These are phyloP conservation scores for Orbilia javanica DNA, from an alignment of 2,329 filamentous ascomycete species.

Conservation along the genomic window DNA sequence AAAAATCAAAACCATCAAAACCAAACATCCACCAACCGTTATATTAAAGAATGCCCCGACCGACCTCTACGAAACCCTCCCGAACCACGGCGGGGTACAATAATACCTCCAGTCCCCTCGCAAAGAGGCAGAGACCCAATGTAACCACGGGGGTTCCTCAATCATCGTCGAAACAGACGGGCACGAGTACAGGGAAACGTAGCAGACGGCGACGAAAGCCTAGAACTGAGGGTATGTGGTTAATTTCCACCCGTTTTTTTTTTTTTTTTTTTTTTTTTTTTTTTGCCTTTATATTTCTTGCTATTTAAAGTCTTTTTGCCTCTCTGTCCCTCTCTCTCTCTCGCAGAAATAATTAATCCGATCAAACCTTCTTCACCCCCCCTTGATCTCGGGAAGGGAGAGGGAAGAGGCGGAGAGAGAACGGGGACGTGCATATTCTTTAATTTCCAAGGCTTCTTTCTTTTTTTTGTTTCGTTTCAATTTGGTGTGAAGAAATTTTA, in stretches of 20 bases:
- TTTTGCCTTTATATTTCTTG: too few relatives aligned
- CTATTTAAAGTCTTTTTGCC: constrained; percentile 1
- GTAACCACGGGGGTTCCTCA: not conserved
- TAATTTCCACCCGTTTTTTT: not conserved
- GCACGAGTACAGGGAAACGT: constrained; percentile 57
- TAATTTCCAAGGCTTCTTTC: constrained; percentile 21
- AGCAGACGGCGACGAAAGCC: constrained; percentile 60
- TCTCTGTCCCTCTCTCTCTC: too few relatives aligned
- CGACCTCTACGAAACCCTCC: constrained; percentile 27
- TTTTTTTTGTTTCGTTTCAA: not conserved
- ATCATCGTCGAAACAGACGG: constrained; percentile 30
- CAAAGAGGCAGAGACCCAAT: constrained; percentile 11
- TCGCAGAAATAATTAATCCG: not conserved
- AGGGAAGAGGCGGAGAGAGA: not conserved
- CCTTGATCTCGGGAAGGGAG: not conserved
- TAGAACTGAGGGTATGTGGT: constrained; percentile 60
- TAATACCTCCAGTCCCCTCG: constrained; percentile 37
- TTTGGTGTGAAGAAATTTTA: not conserved
- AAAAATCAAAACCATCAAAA: not conserved
- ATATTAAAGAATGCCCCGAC: not conserved
- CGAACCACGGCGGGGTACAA: constrained; percentile 22
- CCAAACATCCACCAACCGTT: not conserved
- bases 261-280: not conserved
- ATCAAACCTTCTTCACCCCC: not conserved
- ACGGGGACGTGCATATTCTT: constrained; percentile 1